Evolutionary conservation across 2,329 filamentous ascomycete species (phyloP).

Genomic region (Penicillium sp.): DNA sequence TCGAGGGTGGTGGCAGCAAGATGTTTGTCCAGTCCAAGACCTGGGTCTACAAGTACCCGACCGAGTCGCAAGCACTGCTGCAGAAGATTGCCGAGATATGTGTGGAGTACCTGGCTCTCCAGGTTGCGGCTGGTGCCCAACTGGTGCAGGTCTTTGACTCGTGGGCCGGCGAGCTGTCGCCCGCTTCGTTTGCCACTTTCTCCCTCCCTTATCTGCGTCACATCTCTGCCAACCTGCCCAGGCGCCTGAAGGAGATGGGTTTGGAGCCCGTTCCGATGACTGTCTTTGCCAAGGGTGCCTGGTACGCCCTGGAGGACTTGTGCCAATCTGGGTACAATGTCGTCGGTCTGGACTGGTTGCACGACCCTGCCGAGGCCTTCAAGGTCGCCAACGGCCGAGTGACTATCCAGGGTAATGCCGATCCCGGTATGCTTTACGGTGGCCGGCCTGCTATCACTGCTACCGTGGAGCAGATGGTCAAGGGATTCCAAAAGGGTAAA

Average conservation of each 20-base stretch:
- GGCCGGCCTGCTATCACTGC: constrained; percentile 76
- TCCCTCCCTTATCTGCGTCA: constrained; percentile 82
- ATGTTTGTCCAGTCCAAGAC: constrained; percentile 93
- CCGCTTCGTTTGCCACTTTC: constrained; percentile 79
- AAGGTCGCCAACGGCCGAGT: constrained; percentile 76
- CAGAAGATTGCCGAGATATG: constrained; percentile 93
- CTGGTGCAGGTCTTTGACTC: constrained; percentile 97
- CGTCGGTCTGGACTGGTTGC: constrained; percentile 91
- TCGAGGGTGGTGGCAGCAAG: constrained; percentile 94
- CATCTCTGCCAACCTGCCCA: constrained; percentile 79
- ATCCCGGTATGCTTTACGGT: constrained; percentile 90
- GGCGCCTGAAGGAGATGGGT: constrained; percentile 70
- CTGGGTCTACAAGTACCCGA: constrained; percentile 89
- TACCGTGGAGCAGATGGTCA: constrained; percentile 82
- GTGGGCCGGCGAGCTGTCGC: constrained; percentile 93
- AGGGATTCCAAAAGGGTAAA: constrained; percentile 79
- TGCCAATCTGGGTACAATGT: constrained; percentile 91
- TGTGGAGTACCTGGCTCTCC: constrained; percentile 88
- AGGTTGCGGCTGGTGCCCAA: constrained; percentile 93
- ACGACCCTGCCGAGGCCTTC: constrained; percentile 82
- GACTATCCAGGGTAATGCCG: constrained; percentile 91
- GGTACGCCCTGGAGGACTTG: constrained; percentile 86
- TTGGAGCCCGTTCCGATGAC: constrained; percentile 90
- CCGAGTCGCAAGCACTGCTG: constrained; percentile 77
- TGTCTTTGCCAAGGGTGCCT: constrained; percentile 96